These are phyloP conservation scores for Saccharomyces jurei DNA, from an alignment of 805 yeast genomes.

Conservation along the genomic window DNA sequence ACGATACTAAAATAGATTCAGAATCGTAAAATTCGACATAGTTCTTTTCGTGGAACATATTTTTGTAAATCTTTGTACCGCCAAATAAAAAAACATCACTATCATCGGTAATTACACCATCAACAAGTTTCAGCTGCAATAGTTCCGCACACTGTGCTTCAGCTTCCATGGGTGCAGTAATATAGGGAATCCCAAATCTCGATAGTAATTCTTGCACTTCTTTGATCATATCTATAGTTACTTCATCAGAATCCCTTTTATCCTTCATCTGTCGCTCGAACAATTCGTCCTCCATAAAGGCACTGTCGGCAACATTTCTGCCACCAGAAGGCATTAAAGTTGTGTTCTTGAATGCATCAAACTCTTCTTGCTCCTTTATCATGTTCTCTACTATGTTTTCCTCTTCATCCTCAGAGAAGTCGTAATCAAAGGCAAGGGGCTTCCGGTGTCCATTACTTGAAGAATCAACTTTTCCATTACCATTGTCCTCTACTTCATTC, in stretches of 20 bases:
- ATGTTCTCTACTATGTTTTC: conserved; percentile 55
- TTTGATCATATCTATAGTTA: conserved; percentile 71
- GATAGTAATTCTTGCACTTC: conserved; percentile 86
- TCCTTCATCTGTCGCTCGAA: conserved; percentile 57
- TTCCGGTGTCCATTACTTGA: not conserved
- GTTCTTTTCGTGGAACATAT: conserved; percentile 88
- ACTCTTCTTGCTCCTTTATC: conserved; percentile 63
- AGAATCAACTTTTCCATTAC: not conserved
- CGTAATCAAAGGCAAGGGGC: conserved; percentile 42
- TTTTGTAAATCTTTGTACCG: conserved; percentile 73
- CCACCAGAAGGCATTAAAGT: conserved; percentile 30
- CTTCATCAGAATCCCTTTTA: conserved; percentile 85
- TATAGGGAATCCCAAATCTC: conserved; percentile 87
- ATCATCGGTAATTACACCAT: conserved; percentile 95
- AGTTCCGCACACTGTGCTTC: conserved; percentile 96
- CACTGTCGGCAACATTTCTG: conserved; percentile 6
- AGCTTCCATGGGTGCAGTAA: conserved; percentile 98
- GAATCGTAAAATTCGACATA: conserved; percentile 78
- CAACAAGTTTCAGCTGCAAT: conserved; percentile 61
- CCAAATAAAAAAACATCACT: conserved; percentile 95
- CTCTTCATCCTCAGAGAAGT: conserved; percentile 73
- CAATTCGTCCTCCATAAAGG: conserved; percentile 38
- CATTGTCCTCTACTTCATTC: not conserved
- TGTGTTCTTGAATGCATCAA: conserved; percentile 46
- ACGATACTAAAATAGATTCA: conserved; percentile 47